Evolutionary conservation across 495 filamentous ascomycete species (phyloP), one percentile per base, ranked within the genome.

Genomic region (Cudoniella acicularis): DNA sequence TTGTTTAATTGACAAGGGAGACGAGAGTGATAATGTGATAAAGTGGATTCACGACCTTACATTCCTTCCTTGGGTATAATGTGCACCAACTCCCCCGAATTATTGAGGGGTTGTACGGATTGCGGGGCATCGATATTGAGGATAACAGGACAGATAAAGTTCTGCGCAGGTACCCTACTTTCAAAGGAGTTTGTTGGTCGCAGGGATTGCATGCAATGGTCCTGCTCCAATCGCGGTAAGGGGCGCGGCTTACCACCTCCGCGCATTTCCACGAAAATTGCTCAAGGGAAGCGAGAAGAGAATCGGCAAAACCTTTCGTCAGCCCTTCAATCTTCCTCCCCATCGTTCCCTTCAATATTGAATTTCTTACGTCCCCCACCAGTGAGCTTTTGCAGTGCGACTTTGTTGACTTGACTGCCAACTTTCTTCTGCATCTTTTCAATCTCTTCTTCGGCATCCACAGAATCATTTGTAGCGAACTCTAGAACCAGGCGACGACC

Each of bases 401-500:
- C 86, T 73, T 89, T 91, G 76, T 92, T 87, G 65, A 85, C 80
- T 76, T 98, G 92, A 52, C 85, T 83, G 48, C 89, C 87, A 66
- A 92, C 87, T 80, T 96, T 99, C 80, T 89, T 87, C 71, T 93
- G 89, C 88, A 99, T 96, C 72, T 88, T 90, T 71, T 87, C 86
- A 66, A 99, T 93, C 75, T 96, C 91, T 70, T 92, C 90, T 77
- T 99, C 94, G 16, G 94, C 85, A 77, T 97, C 91, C 59, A 90
- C 80, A 42, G 90, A 79, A 57, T 96, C 92, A 59, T 83, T 86
- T 61, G 85, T 86, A 22, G 91, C 92, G 73, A 90, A 98, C 69
- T 96, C 89, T 51, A 99, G 75, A 25, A 98, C 90, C 57, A 99
- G 77, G 64, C 86, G 83, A 51, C 94, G 81, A 47, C 94, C 94